Conservation (phyloP, 179 eudicot species). For the Spinacia oleracea region DNA sequence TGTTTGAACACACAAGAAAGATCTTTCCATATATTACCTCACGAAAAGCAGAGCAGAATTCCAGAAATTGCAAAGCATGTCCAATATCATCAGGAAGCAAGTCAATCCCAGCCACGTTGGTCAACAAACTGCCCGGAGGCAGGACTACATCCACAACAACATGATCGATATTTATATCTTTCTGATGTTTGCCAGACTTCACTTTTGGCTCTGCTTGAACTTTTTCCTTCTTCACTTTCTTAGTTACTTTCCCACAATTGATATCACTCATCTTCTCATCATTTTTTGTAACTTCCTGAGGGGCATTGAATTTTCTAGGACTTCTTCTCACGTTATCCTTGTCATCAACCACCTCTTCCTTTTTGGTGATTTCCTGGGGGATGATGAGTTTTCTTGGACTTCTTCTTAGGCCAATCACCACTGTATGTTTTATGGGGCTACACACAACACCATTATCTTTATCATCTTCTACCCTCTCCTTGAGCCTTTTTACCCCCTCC, state of each 20-base stretch:
- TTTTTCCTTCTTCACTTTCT: slow-evolving; percentile 25
- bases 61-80: slow-evolving; percentile 60
- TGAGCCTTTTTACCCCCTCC: slow-evolving; percentile 16
- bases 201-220: slow-evolving; percentile 22
- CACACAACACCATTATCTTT: slow-evolving; percentile 10
- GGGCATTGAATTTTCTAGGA: slow-evolving; percentile 13
- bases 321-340: slow-evolving; percentile 19
- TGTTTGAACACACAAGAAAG: not conserved
- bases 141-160: slow-evolving; percentile 29
- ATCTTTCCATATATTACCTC: slow-evolving; percentile 37
- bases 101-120: slow-evolving; percentile 46
- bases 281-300: slow-evolving; percentile 13
- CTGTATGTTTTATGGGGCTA: slow-evolving; percentile 26
- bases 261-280: slow-evolving; percentile 24
- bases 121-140: slow-evolving; percentile 48
- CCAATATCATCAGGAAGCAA: slow-evolving; percentile 54
- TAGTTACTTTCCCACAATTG: slow-evolving; percentile 16
- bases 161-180: slow-evolving; percentile 3
- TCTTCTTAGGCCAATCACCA: slow-evolving; percentile 21
- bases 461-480: slow-evolving; percentile 17
- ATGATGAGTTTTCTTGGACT: slow-evolving; percentile 26
- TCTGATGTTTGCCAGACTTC: slow-evolving; percentile 18
- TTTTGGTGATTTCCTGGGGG: slow-evolving; percentile 24
- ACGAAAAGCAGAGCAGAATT: slow-evolving; percentile 63
- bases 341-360: slow-evolving; percentile 24